phyloP scores from a whole-genome alignment of 371 early-diverging fungal genomes.

The Polyrhizophydium stewartii region DNA sequence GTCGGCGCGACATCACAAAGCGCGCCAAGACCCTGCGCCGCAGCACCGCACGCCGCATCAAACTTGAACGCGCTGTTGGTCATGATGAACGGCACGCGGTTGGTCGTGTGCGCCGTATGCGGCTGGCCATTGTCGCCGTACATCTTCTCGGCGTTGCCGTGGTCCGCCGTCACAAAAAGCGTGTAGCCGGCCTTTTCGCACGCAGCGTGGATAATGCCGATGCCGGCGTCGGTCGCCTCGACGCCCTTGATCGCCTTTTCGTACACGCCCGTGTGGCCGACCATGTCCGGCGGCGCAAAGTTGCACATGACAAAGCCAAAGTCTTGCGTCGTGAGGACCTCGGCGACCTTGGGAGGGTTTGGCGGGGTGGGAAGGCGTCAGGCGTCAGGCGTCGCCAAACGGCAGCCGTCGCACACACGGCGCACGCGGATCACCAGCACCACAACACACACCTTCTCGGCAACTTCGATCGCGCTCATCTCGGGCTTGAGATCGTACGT shows the following conservation, averaged over 20 bases:
- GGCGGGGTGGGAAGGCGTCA: too few relatives aligned
- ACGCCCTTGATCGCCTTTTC: slow-evolving; percentile 93
- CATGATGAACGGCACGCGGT: slow-evolving; percentile 92
- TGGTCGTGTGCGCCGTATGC: slow-evolving; percentile 95
- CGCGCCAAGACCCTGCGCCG: slow-evolving; percentile 48
- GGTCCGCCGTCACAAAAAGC: slow-evolving; percentile 98
- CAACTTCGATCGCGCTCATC: slow-evolving; percentile 91
- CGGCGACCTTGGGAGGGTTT: too few relatives aligned
- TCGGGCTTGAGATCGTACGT: slow-evolving; percentile 96
- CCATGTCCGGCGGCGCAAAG: slow-evolving; percentile 99
- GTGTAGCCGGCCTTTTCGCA: slow-evolving; percentile 87
- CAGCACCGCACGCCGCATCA: slow-evolving; percentile 2
- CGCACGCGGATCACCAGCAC: too few relatives aligned
- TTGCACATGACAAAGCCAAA: slow-evolving; percentile 98
- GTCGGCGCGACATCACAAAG: slow-evolving; percentile 99
- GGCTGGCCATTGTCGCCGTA: slow-evolving; percentile 76
- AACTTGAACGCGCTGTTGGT: slow-evolving; percentile 44
- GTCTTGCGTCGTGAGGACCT: slow-evolving; percentile 67
- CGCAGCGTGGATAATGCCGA: slow-evolving; percentile 90
- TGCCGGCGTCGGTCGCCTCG: slow-evolving; percentile 90
- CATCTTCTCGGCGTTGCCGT: slow-evolving; percentile 99
- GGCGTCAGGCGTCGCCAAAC: too few relatives aligned
- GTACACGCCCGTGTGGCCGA: slow-evolving; percentile 98
- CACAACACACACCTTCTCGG: slow-evolving; percentile 55
- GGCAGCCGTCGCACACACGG: too few relatives aligned